Percentiles rank a stretch among this genome's conserved stretches.
Evolutionary conservation across 345 rosid species (phyloP).

Genomic region (Citrus hindsii): DNA sequence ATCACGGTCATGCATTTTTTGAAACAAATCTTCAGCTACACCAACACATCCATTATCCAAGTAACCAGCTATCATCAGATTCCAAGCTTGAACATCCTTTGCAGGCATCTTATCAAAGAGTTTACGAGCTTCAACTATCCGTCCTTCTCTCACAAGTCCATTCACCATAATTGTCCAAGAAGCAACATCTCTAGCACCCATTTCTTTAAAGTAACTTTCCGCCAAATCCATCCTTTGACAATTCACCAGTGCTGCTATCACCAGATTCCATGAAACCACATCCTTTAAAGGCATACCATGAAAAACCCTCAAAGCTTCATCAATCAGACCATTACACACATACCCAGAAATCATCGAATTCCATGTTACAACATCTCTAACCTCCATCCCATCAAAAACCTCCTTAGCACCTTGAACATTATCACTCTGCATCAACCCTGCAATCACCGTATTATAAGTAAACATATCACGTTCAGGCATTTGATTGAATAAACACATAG

Average conservation of each 20-base stretch:
- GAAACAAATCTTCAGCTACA: conserved; percentile 30
- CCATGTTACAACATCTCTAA: conserved; percentile 37
- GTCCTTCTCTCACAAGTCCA: conserved; percentile 32
- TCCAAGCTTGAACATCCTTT: conserved; percentile 39
- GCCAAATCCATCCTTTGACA: conserved; percentile 26
- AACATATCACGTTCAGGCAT: conserved; percentile 37
- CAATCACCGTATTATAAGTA: conserved; percentile 30
- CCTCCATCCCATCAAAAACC: conserved; percentile 31
- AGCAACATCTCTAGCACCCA: conserved; percentile 33
- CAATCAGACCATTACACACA: conserved; percentile 24
- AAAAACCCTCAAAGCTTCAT: conserved; percentile 31
- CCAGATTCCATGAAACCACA: conserved; percentile 44
- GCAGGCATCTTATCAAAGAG: conserved; percentile 32
- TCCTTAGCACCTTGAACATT: conserved; percentile 28
- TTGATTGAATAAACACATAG: conserved; percentile 19
- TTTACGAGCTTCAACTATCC: conserved; percentile 28
- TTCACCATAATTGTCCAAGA: conserved; percentile 41
- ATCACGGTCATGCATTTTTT: conserved; percentile 26
- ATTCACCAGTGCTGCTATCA: conserved; percentile 32
- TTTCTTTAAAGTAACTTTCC: conserved; percentile 26
- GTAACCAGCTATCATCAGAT: conserved; percentile 34
- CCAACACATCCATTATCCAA: conserved; percentile 18
- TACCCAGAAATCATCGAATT: conserved; percentile 41
- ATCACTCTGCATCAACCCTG: conserved; percentile 31
- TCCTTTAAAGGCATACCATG: conserved; percentile 28